Evolutionary conservation across 75 land plant genomes (phyloP).

Genomic region (Chamaecyparis obtusa): DNA sequence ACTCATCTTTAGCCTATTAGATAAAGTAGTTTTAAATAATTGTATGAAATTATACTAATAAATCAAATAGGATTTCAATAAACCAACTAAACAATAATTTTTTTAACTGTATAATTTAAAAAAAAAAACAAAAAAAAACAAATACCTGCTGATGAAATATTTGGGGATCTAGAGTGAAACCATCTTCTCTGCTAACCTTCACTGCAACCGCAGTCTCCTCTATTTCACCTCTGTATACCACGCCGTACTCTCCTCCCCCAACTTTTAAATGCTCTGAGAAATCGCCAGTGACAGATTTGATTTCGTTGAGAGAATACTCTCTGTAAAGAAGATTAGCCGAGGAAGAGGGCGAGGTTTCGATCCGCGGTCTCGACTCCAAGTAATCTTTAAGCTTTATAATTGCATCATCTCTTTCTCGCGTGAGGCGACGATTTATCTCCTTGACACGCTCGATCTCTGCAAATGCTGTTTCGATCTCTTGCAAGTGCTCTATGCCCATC

Average conservation of each 20-base stretch:
- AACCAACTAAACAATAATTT: too few relatives aligned
- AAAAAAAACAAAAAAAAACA: too few relatives aligned
- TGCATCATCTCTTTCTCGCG: background rate
- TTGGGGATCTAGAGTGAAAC: conserved; percentile 26
- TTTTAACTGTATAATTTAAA: too few relatives aligned
- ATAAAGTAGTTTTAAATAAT: too few relatives aligned
- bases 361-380: background rate
- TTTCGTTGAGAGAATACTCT: conserved; percentile 1
- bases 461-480: too few relatives aligned
- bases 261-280: conserved; percentile 32
- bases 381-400: background rate
- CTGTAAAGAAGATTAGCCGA: background rate
- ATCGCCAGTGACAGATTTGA: conserved; percentile 18
- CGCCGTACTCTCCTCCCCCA: conserved; percentile 46
- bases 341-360: background rate
- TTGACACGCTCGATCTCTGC: background rate
- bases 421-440: background rate
- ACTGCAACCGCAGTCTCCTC: conserved; percentile 51
- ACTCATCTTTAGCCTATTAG: too few relatives aligned
- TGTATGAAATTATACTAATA: too few relatives aligned
- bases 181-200: conserved; percentile 38
- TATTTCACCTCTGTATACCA: conserved; percentile 62
- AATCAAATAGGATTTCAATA: too few relatives aligned
- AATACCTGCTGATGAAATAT: conserved; percentile 61
- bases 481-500: too few relatives aligned